phyloP scores from a whole-genome alignment of 148 eudicot species.

The Persicaria tinctoria region DNA sequence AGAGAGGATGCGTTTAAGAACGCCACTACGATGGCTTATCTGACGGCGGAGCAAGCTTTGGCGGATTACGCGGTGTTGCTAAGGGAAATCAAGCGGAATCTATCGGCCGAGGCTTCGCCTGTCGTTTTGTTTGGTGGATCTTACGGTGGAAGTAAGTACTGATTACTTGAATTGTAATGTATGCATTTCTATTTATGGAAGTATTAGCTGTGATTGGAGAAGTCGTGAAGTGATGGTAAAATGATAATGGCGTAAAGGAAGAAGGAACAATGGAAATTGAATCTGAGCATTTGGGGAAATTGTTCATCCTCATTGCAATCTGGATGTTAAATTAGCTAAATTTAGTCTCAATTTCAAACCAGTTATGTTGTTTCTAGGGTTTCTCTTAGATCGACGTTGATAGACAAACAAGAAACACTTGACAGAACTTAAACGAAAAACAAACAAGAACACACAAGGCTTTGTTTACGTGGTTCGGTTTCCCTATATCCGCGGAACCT shows the following conservation, averaged over 20 bases:
- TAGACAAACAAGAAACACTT: too few species aligned
- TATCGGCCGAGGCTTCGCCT: conserved; percentile 86
- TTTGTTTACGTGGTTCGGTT: too few species aligned
- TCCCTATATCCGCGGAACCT: too few species aligned
- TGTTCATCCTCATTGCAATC: neutral
- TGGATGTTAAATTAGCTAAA: neutral
- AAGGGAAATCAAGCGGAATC: conserved; percentile 54
- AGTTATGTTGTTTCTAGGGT: too few species aligned
- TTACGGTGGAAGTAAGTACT: conserved; percentile 83
- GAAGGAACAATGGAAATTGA: neutral
- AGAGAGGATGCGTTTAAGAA: conserved; percentile 58
- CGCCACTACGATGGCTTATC: conserved; percentile 52
- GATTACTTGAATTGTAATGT: neutral
- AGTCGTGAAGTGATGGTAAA: too few species aligned
- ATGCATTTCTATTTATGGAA: neutral
- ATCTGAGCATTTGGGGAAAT: neutral
- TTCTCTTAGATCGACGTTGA: too few species aligned
- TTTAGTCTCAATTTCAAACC: neutral
- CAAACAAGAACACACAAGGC: too few species aligned
- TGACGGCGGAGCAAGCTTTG: conserved; percentile 85
- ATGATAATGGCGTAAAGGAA: neutral
- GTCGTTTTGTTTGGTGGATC: conserved; percentile 96
- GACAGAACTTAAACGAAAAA: too few species aligned
- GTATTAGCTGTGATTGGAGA: neutral
- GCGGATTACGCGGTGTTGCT: conserved; percentile 78